Evolutionary conservation across 257 asterid genomes (phyloP), one percentile per base, ranked within the genome.

Genomic region (Agastache rugosa): DNA sequence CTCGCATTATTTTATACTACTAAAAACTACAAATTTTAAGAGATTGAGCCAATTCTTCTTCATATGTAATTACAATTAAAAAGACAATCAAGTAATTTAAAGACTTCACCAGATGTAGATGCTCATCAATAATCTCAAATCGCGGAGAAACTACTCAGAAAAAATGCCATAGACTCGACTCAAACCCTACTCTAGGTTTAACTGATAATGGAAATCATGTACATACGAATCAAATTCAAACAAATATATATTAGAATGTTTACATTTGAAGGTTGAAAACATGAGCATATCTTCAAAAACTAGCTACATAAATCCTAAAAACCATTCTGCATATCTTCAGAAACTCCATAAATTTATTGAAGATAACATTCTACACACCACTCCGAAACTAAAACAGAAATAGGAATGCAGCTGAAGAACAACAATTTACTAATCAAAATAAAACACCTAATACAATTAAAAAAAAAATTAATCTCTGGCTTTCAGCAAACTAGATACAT

Each of bases 401-500:
- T 17, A 20, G 55, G 42, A 19, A 35, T 34, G 29, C 23, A 22
- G 11, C 34, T 37, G 55, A 51, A 50, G 22, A 37, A 42, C 29
- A 37, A 42, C 29, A 15, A 19, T 37, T 65, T 0, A 27, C 23
- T 8, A 17, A 55, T 65, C 31, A 61, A 45, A 47, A 31, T 31
- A 31, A 31, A 31, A 31, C 37, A 22, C 42, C 39, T 20, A 69
- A 58, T 34, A 19, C 31, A 39, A 39, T 3, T 0, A 31, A 31
- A 31, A 5, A 31, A 23, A 10, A 2, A 37, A 39, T 11, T 17
- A 47, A 19, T 48, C 11, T 34, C 45, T 19, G 3, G 11, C 61
- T 53, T 39, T 29, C 67, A 25, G 56, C 17, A 73, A 15, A 63
- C 42, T 48, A 31, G 54, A 64, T 34, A 35, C n/a, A 51, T 14